A percentile compares a stretch with the other conserved stretches of the same genome.
phyloP scores from a whole-genome alignment of 441 rosid species.

The Arabidopsis lyrata region DNA sequence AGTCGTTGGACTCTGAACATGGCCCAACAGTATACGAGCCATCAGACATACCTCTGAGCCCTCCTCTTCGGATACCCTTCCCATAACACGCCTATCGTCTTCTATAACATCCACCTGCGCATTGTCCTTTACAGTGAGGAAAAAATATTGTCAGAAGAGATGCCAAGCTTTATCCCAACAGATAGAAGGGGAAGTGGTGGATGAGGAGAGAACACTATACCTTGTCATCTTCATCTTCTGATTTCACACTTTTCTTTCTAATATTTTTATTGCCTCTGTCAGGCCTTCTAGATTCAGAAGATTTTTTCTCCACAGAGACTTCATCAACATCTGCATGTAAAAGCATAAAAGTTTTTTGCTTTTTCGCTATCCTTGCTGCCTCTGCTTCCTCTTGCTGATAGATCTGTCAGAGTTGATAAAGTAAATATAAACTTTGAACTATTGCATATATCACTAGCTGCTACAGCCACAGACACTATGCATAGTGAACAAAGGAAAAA shows the following conservation, averaged over 20 bases:
- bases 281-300: slow-evolving; percentile 55
- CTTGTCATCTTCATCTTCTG: slow-evolving; percentile 72
- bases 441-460: no score
- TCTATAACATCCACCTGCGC: slow-evolving; percentile 54
- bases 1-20: slow-evolving; percentile 1
- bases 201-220: slow-evolving; percentile 49
- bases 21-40: not conserved
- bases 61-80: slow-evolving; percentile 57
- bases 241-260: slow-evolving; percentile 71
- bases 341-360: slow-evolving; percentile 65
- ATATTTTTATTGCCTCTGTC: slow-evolving; percentile 63
- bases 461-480: no score
- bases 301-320: slow-evolving; percentile 36
- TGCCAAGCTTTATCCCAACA: slow-evolving; percentile 27
- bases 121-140: slow-evolving; percentile 37
- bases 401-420: slow-evolving; percentile 48
- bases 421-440: no score
- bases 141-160: slow-evolving; percentile 28
- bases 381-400: slow-evolving; percentile 84
- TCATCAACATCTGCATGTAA: slow-evolving; percentile 71
- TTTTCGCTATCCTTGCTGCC: slow-evolving; percentile 74
- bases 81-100: slow-evolving; percentile 61
- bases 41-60: slow-evolving; percentile 70
- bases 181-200: slow-evolving; percentile 29
- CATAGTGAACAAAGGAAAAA: no score